Base-by-base conservation (phyloP, 495 filamentous ascomycete genomes). In the Copromyces sp. region DNA sequence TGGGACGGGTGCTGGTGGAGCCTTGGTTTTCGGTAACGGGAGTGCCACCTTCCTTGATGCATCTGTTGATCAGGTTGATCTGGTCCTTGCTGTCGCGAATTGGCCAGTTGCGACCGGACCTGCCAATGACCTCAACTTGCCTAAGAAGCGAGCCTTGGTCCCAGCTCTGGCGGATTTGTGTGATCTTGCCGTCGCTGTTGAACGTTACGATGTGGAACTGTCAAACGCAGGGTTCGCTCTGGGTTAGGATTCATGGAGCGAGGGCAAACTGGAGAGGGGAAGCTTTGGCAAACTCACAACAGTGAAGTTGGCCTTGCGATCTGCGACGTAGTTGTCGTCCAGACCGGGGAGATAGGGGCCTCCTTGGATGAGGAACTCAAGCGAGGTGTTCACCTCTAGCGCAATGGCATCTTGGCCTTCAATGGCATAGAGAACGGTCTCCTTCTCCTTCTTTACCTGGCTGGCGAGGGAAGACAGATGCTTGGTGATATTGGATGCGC, bases 121-220 rank as follows among this genome's bases (percentile, higher is more conserved):
- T 88, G 72, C 95, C 95, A 82, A 99, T 98, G 39, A 97, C 90
- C 75, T 97, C 94, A 70, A 98, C 88, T 79, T 95, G 91, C 82
- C 95, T 98, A 73, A 99, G 86, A 9, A 98, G 87, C 70, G 93
- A 93, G 37, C 89, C 94, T 82, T 98, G 96, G 79, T 99, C 95
- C 95, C 95, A 99, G 80, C 91, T 92, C 73, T 94, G 89, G 70
- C 94, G 91, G 75, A 97, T 90, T 77, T 93, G 92, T 74, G 87
- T 82, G 80, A 99, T 97, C 80, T 93, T 91, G 74, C 90, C 86
- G 47, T 91, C 78, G 47, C 81, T 74, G 78, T 96, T 88, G 83
- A 97, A 98, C 47, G 88, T 87, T 75, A 98, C 95, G 70, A 98
- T 89, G 84, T 99, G 95, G 75, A 94, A 86, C 94, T 98, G 79